These are phyloP conservation scores for Capronia epimyces DNA, from an alignment of 2,329 filamentous ascomycete genomes.

Conservation along the genomic window DNA sequence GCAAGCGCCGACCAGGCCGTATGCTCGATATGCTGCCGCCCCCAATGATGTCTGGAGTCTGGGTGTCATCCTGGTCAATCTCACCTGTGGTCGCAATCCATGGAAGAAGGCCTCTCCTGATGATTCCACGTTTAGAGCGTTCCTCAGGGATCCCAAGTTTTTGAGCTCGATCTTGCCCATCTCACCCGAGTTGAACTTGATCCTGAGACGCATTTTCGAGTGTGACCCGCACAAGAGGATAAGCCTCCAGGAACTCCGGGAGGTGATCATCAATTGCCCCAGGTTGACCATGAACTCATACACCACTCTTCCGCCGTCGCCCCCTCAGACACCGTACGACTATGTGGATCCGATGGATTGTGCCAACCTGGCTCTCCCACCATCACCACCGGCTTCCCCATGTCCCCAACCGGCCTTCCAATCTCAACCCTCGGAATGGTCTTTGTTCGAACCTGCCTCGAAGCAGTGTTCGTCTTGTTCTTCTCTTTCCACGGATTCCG, in stretches of 20 bases:
- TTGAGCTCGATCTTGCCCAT: conserved; percentile 88
- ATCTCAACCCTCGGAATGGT: conserved; percentile 26
- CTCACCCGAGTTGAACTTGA: conserved; percentile 80
- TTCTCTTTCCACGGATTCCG: conserved; percentile 28
- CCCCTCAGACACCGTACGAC: conserved; percentile 32
- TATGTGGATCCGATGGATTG: conserved; percentile 36
- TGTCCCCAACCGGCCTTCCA: conserved; percentile 20
- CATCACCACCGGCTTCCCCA: conserved; percentile 33
- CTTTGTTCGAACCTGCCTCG: conserved; percentile 25
- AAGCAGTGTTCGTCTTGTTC: conserved; percentile 29
- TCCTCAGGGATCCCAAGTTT: conserved; percentile 77
- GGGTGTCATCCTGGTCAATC: conserved; percentile 95
- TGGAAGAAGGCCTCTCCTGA: conserved; percentile 95
- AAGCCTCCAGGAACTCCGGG: conserved; percentile 70
- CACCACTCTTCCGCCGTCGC: conserved; percentile 39
- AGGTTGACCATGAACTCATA: conserved; percentile 55
- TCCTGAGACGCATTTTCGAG: conserved; percentile 82
- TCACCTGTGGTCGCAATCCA: conserved; percentile 95
- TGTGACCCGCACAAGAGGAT: conserved; percentile 77
- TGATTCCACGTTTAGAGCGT: conserved; percentile 92
- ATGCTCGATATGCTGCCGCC: conserved; percentile 77
- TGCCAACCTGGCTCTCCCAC: conserved; percentile 35
- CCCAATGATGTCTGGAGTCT: conserved; percentile 97
- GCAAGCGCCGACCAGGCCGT: conserved; percentile 63
- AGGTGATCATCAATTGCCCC: conserved; percentile 69